Base-by-base conservation (phyloP, 75 land plant genomes). In the Cunninghamia lanceolata region DNA sequence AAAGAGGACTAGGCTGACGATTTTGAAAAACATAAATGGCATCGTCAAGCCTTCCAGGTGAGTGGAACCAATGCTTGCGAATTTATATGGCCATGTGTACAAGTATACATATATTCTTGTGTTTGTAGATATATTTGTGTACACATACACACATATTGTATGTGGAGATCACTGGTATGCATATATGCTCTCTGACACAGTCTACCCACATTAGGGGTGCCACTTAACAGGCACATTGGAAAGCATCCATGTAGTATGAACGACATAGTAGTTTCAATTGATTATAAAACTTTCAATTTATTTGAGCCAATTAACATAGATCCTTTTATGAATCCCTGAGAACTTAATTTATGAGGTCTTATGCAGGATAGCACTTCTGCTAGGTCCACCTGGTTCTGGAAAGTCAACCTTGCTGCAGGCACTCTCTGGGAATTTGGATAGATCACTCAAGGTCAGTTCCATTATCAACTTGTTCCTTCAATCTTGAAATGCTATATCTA, bases 11-110 rank as follows among this genome's bases (percentile, higher is more conserved):
- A 89, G 42, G 1, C 34, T 89, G 50, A 84, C 86, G 45, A 88
- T 89, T 38, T 86, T 89, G 63, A 70, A 85, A 50, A 66, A 89
- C 47, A 73, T 88, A 47, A 89, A 87, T 79, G 90, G 90, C 28
- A 89, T 89, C 25, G 30, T 89, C 53, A 89, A 89, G 84, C 91
- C 90, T 47, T 82, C 68, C 46, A 84, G 90, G 90, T 89, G 54
- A 38, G 90, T 21, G 19, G 30, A 42, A 1, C 28, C 28, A 8
- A 39, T 16, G 40, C 5, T 77, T 77, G 4, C 81, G 21, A 15
- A 77, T 79, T 79, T 25, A 19, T 40, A 25, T 70, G 74, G 10
- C 21, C 63, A 21, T 56, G 28, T 3, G 63, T 21, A 56, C 25
- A 56, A 19, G 63, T 56, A 16, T 19, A 56, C 25, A 52, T 15